phyloP scores from a whole-genome alignment of 2,329 filamentous ascomycete species.

The Colletotrichum falcatum region DNA sequence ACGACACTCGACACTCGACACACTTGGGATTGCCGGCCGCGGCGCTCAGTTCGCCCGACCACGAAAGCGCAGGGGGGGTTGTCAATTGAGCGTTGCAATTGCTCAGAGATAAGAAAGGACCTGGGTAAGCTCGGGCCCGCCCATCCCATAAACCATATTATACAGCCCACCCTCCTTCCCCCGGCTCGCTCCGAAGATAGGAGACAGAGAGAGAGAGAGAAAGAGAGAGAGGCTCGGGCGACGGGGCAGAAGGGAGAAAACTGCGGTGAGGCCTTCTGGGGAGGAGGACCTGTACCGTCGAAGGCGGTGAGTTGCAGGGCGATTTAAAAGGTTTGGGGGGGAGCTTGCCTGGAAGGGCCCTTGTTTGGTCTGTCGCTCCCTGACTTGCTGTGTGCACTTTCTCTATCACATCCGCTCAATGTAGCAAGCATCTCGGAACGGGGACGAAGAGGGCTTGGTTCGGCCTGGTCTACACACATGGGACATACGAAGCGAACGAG shows the following conservation, averaged over 20 bases:
- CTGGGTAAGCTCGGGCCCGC: conserved; percentile 27
- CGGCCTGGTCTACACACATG: background rate
- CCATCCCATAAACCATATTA: background rate
- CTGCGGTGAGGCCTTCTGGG: background rate
- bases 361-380: background rate
- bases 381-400: background rate
- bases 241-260: background rate
- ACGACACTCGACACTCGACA: background rate
- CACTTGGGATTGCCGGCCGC: background rate
- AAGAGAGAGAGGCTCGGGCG: background rate
- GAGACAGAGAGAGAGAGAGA: background rate
- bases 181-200: conserved; percentile 13
- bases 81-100: conserved; percentile 38
- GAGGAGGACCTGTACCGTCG: background rate
- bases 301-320: background rate
- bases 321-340: background rate
- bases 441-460: background rate
- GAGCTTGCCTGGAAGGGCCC: background rate
- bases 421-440: background rate
- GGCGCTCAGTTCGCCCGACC: background rate
- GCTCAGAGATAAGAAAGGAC: conserved; percentile 35
- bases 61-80: background rate
- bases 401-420: background rate
- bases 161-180: background rate
- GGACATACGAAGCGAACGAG: no score